phyloP scores from a whole-genome alignment of 2,329 filamentous ascomycete species.

The Exophiala lecanii-corni region DNA sequence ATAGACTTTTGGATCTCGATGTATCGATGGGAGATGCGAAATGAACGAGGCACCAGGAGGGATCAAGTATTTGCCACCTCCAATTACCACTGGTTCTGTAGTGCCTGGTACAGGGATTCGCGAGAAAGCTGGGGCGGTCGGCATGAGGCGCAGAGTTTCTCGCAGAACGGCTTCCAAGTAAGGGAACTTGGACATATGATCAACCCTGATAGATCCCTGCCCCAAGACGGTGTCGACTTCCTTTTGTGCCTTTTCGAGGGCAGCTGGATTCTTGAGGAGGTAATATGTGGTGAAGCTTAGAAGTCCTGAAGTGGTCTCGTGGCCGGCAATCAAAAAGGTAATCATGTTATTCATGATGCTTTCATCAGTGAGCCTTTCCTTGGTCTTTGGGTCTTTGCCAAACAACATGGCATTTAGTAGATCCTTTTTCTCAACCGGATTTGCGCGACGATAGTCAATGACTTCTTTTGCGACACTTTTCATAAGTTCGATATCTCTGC shows the following conservation, averaged over 20 bases:
- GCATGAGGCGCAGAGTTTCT: constrained; percentile 60
- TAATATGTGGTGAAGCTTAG: constrained; percentile 63
- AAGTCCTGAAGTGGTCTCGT: constrained; percentile 67
- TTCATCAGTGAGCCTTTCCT: constrained; percentile 52
- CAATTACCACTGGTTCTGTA: constrained; percentile 31
- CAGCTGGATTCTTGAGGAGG: constrained; percentile 58
- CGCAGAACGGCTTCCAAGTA: constrained; percentile 64
- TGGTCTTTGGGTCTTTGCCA: constrained; percentile 58
- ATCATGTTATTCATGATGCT: constrained; percentile 66
- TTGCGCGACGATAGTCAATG: constrained; percentile 52
- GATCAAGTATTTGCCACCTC: constrained; percentile 57
- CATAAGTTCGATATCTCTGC: constrained; percentile 22
- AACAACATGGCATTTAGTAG: constrained; percentile 57
- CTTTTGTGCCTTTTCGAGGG: constrained; percentile 57
- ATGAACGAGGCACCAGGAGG: constrained; percentile 48
- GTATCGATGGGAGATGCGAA: constrained; percentile 50
- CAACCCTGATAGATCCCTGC: constrained; percentile 46
- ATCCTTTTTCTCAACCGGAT: constrained; percentile 53
- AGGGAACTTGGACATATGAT: constrained; percentile 58
- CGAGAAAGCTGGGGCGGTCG: constrained; percentile 56
- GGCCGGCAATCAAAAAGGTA: constrained; percentile 55
- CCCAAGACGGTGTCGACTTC: constrained; percentile 65
- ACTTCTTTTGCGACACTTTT: constrained; percentile 38
- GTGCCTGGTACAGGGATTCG: constrained; percentile 41
- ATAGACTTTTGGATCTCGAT: constrained; percentile 59